These are phyloP conservation scores for Diospyros kaki DNA, from an alignment of 148 eudicot species.

Conservation along the genomic window DNA sequence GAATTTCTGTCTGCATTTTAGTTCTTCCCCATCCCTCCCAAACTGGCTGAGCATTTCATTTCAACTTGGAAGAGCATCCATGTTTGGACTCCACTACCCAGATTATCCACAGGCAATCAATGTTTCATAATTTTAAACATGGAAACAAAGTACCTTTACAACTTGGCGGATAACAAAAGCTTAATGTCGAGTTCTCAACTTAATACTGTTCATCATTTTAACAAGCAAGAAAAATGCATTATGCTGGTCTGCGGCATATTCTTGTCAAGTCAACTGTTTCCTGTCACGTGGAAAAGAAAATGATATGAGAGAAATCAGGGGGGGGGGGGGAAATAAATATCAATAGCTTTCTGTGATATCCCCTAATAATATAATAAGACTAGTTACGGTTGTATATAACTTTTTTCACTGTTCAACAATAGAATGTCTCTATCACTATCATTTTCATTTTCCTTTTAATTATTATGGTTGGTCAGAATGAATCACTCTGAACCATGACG, in stretches of 20 bases:
- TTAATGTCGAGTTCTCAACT: background rate
- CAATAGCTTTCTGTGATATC: background rate
- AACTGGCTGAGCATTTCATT: background rate
- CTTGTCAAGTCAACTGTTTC: conserved; percentile 45
- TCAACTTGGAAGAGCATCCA: background rate
- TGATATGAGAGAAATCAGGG: background rate
- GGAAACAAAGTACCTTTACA: background rate
- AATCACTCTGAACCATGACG: background rate
- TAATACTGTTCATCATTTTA: background rate
- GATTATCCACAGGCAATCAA: background rate
- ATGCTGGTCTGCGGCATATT: conserved; percentile 65
- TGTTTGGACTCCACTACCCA: background rate
- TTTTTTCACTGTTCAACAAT: background rate
- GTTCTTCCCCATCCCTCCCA: background rate
- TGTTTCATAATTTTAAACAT: background rate
- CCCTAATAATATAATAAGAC: background rate
- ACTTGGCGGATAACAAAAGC: background rate
- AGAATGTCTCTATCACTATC: background rate
- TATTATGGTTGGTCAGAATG: background rate
- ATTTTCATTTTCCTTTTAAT: too few species aligned
- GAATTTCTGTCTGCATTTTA: background rate
- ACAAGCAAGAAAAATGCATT: background rate
- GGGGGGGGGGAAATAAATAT: background rate
- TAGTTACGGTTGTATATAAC: background rate
- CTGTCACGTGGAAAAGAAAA: conserved; percentile 31